Base-by-base conservation (phyloP, 2,329 filamentous ascomycete genomes). In the Nigrospora osmanthi region DNA sequence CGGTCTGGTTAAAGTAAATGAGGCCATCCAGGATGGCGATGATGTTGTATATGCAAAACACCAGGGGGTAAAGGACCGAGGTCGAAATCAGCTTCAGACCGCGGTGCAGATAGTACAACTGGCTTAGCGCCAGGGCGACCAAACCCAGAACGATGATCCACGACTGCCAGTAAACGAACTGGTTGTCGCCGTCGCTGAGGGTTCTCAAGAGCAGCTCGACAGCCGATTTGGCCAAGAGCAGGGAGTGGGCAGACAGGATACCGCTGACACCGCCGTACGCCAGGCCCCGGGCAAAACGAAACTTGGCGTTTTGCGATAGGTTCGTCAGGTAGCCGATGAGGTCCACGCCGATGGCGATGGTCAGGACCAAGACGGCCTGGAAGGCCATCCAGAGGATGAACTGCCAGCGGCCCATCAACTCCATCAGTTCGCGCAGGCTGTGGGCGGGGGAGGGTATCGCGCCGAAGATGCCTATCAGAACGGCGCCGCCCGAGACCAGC, bases 41-140 rank as follows among this genome's bases (percentile, higher is more conserved):
- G 58, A 98, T 95, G 73, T 98, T 98, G 75, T 97, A 98, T 52
- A 97, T 81, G 74, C 93, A 98, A 67, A 98, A 98, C 35, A 97
- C 90, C 55, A 97, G 83, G 6, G 93, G 93, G 65, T 98, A 98
- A 54, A 98, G 75, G 49, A 97, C 85, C 57, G 89, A 95, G 17
- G 93, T 97, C 44, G 90, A 96, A 64, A 94, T 89, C 43, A 98
- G 76, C 66, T 95, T 95, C 50, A 98, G 76, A 43, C 93, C 93
- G 37, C 88, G 81, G 61, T 98, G 93, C 49, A 98, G 80, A 65
- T 94, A 97, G 68, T 95, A 98, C 6, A 98, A 78, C 65, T 98
- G 93, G 38, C 83, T 86, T 38, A 98, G 76, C 5, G 93, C 91
- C 49, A 97, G 75, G 4, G 76, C 73, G 47, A 96, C 74, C 43